Percentiles rank a stretch among this genome's conserved stretches.
These are phyloP conservation scores for Hyaloscypha variabilis DNA, from an alignment of 495 filamentous ascomycete genomes.

Conservation along the genomic window DNA sequence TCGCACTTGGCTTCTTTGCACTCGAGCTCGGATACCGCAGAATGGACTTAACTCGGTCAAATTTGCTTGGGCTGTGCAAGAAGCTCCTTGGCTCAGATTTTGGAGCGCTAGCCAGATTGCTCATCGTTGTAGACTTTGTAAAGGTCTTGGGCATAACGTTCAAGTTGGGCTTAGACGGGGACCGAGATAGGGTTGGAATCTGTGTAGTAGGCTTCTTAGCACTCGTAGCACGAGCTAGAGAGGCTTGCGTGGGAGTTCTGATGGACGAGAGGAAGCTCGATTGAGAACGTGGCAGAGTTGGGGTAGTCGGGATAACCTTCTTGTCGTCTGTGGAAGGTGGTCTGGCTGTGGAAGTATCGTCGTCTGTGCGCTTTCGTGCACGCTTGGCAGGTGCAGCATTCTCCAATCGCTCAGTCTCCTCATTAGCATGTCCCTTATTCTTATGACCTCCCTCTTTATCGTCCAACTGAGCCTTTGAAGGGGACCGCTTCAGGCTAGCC, in stretches of 20 bases:
- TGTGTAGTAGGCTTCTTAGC: constrained; percentile 50
- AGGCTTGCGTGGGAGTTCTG: constrained; percentile 82
- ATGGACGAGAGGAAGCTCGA: constrained; percentile 48
- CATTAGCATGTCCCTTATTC: neutral
- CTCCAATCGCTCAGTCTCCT: constrained; percentile 32
- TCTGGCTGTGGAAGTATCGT: constrained; percentile 47
- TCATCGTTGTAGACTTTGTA: constrained; percentile 41
- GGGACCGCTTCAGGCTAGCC: constrained; percentile 68
- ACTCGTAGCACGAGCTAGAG: constrained; percentile 64
- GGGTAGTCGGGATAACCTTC: constrained; percentile 39
- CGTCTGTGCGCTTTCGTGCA: constrained; percentile 42
- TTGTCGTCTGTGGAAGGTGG: constrained; percentile 43
- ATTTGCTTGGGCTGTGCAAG: constrained; percentile 34
- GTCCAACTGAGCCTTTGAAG: constrained; percentile 74
- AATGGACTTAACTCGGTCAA: constrained; percentile 54
- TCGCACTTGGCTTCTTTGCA: constrained; percentile 41
- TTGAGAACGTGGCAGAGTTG: constrained; percentile 35
- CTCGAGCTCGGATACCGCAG: constrained; percentile 42
- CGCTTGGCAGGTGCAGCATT: constrained; percentile 34
- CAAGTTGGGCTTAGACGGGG: constrained; percentile 29
- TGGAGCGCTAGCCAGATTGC: constrained; percentile 30
- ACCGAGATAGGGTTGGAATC: constrained; percentile 40
- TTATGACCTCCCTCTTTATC: constrained; percentile 37
- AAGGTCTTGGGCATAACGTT: constrained; percentile 20
- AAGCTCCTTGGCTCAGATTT: constrained; percentile 18